Percentiles rank a stretch among this genome's conserved stretches.
Evolutionary conservation across 2,329 filamentous ascomycete species (phyloP).

Genomic region (Didymella exigua): DNA sequence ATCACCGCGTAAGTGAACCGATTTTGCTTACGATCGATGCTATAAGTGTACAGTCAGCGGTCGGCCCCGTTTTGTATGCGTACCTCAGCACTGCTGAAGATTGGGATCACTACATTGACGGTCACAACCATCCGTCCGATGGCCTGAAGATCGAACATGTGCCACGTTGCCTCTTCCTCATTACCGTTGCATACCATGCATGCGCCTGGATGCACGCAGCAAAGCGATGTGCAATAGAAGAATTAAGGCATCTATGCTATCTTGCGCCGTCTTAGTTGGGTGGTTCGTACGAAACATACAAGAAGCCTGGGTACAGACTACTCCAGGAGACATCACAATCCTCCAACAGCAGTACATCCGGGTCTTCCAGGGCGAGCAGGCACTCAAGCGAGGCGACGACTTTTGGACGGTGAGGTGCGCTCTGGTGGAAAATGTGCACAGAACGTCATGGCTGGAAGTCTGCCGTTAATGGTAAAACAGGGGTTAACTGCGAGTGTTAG

Average conservation of each 20-base stretch:
- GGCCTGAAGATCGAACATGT: background rate
- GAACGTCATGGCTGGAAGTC: background rate
- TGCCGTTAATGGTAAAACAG: background rate
- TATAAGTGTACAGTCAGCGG: background rate
- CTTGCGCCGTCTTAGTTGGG: background rate
- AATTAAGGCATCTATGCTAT: background rate
- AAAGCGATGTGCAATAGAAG: background rate
- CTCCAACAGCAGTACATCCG: background rate
- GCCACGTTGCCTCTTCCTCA: background rate
- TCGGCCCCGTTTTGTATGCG: background rate
- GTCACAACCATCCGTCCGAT: background rate
- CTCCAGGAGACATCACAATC: background rate
- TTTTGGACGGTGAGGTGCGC: background rate
- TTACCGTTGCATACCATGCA: background rate
- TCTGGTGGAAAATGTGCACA: background rate
- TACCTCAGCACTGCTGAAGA: too few relatives aligned
- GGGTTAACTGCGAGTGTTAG: background rate
- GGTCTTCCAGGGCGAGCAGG: background rate
- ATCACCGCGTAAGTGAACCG: background rate
- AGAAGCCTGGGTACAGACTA: background rate
- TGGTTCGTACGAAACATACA: background rate
- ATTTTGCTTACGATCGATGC: background rate
- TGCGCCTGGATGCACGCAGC: background rate
- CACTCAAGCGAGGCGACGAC: background rate
- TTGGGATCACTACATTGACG: too few relatives aligned